Evolutionary conservation across 2,329 filamentous ascomycete genomes (phyloP), one percentile per base, ranked within the genome.

Genomic region (Aureobasidium sp.): DNA sequence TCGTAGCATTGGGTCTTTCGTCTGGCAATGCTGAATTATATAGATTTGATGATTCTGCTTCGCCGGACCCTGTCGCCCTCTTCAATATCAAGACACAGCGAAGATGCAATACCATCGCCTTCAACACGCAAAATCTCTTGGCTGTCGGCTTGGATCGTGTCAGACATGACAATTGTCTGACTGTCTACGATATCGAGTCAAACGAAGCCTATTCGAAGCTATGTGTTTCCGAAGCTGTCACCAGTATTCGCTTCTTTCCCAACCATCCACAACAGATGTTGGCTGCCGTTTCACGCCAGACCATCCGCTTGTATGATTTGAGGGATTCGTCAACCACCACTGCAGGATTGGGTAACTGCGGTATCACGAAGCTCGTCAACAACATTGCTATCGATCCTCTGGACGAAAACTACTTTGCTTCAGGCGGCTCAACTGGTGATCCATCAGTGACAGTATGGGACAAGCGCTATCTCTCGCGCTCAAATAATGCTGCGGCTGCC

Each of bases 351-450:
- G 63, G 60, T 14, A 77, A 54, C 64, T 75, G 62, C 47, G 62
- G 77, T 29, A 72, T 73, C 12, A 84, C 81, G 2, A 73, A 76
- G 14, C 80, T 81, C 60, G 80, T 84, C 7, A 78, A 84, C 62
- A 83, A 83, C 57, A 70, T 93, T 52, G 80, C 86, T 14, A 87
- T 93, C 56, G 87, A 93, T 70, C 87, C 86, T 56, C 74, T 82
- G 19, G 86, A 94, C 61, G 81, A 85, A 59, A 90, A 93, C 61
- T 91, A 90, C 67, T 91, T 93, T 70, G 83, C 88, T 1, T 90
- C 88, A 1, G 88, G 86, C 12, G 74, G 74, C 1, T 84, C 85
- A 2, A 72, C 88, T 11, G 86, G 88, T 55, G 83, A 88, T 45
- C 84, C 87, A 0, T 81, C 82, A 6, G 76, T 91, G 48, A 83